Percentiles rank a stretch among this genome's conserved stretches.
These are phyloP conservation scores for Ustilago cynodontis DNA, from an alignment of 1,284 basidiomycete species.

Conservation along the genomic window DNA sequence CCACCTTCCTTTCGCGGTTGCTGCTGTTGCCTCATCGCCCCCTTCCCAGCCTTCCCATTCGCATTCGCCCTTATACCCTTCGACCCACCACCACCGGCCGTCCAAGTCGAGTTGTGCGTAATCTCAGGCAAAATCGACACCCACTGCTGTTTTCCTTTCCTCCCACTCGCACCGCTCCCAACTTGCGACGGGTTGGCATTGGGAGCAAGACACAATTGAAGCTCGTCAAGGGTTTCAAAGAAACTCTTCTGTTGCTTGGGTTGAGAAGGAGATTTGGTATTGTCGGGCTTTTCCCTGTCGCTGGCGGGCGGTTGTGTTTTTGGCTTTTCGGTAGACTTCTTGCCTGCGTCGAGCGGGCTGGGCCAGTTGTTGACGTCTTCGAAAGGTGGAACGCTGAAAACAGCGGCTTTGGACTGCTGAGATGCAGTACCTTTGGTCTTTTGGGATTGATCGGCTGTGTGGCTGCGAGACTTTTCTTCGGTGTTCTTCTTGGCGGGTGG, in stretches of 20 bases:
- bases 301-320: slow-evolving; percentile 4
- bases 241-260: slow-evolving; percentile 29
- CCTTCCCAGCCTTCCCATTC: slow-evolving; percentile 22
- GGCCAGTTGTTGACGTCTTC: slow-evolving; percentile 52
- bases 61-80: slow-evolving; percentile 1
- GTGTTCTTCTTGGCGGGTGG: slow-evolving; percentile 9
- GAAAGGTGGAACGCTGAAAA: slow-evolving; percentile 24
- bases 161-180: slow-evolving; percentile 14
- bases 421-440: slow-evolving; percentile 8
- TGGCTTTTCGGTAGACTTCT: slow-evolving; percentile 24
- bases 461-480: slow-evolving; percentile 5
- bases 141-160: slow-evolving; percentile 59
- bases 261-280: background rate
- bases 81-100: background rate
- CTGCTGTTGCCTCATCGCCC: slow-evolving; percentile 19
- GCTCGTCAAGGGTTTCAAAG: slow-evolving; percentile 44
- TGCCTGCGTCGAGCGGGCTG: slow-evolving; percentile 49
- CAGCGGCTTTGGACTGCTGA: slow-evolving; percentile 4
- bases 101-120: slow-evolving; percentile 28
- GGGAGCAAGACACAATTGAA: slow-evolving; percentile 44
- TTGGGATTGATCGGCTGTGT: background rate
- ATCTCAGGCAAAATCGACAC: slow-evolving; percentile 57
- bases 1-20: slow-evolving; percentile 17
- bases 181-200: slow-evolving; percentile 17
- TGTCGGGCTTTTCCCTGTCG: background rate